phyloP scores from a whole-genome alignment of 208 protist genomes.

The Acanthamoeba royreba region DNA sequence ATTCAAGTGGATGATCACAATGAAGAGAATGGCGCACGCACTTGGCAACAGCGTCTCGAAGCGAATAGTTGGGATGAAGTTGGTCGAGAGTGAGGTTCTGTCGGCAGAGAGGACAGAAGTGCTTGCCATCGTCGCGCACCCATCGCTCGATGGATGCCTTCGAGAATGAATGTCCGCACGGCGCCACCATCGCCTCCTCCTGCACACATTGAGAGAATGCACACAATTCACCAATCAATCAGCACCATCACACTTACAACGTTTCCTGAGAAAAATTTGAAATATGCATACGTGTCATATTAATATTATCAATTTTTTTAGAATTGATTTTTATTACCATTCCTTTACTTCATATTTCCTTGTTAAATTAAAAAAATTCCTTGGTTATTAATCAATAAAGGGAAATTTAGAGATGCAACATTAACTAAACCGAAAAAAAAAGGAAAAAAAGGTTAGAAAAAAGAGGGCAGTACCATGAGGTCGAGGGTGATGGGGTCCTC shows the following conservation, averaged over 20 bases:
- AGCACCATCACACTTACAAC: too few species aligned
- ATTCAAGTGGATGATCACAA: not conserved
- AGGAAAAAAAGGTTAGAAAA: not conserved
- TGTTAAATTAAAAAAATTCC: too few species aligned
- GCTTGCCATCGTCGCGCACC: not conserved
- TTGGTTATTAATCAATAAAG: not conserved
- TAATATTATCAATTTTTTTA: too few species aligned
- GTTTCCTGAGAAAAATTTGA: too few species aligned
- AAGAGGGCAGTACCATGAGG: not conserved
- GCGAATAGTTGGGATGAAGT: not conserved
- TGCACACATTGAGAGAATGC: not conserved
- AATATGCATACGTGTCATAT: too few species aligned
- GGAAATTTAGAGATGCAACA: not conserved
- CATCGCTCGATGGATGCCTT: not conserved
- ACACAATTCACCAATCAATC: too few species aligned
- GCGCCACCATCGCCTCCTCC: not conserved
- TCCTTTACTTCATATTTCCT: too few species aligned
- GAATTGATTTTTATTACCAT: too few species aligned
- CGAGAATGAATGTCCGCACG: constrained; percentile 1
- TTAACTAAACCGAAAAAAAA: not conserved
- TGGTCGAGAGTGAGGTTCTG: not conserved
- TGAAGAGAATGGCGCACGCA: not conserved
- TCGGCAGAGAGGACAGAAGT: not conserved
- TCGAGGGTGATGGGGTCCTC: constrained; percentile 32
- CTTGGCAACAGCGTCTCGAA: constrained; percentile 13